Conservation (phyloP, 1,139 yeast species). For the Diutina pseudorugosa region DNA sequence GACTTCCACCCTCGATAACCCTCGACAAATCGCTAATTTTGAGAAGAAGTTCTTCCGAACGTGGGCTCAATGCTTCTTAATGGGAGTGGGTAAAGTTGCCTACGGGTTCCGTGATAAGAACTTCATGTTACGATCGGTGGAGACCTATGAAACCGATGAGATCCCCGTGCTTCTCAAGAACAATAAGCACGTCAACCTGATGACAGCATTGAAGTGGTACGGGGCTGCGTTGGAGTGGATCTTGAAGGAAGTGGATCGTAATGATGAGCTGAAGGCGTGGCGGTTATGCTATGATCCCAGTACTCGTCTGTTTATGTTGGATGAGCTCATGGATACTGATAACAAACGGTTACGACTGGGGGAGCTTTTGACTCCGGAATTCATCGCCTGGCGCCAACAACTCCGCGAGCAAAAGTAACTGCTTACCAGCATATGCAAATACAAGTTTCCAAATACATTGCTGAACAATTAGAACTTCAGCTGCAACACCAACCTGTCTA, state of each 20-base stretch:
- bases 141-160: constrained; percentile 66
- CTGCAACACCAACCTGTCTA: no score
- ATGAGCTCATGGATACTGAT: constrained; percentile 17
- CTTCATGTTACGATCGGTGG: constrained; percentile 51
- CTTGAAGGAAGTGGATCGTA: constrained; percentile 36
- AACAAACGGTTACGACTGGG: constrained; percentile 20
- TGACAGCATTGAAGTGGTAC: constrained; percentile 73
- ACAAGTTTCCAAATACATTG: no score
- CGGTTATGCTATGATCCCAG: constrained; percentile 24
- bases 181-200: constrained; percentile 30
- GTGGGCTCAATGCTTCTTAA: constrained; percentile 90
- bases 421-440: no score
- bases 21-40: constrained; percentile 43
- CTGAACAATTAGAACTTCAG: no score
- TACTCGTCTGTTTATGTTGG: constrained; percentile 18
- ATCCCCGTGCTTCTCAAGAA: constrained; percentile 52
- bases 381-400: constrained; percentile 37
- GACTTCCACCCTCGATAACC: constrained; percentile 38
- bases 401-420: background rate
- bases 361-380: constrained; percentile 39
- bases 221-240: constrained; percentile 81
- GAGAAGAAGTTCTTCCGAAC: constrained; percentile 64
- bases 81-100: constrained; percentile 67
- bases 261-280: constrained; percentile 24
- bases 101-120: constrained; percentile 82